These are phyloP conservation scores for Teratosphaeria viscida DNA, from an alignment of 2,329 filamentous ascomycete genomes.

Conservation along the genomic window DNA sequence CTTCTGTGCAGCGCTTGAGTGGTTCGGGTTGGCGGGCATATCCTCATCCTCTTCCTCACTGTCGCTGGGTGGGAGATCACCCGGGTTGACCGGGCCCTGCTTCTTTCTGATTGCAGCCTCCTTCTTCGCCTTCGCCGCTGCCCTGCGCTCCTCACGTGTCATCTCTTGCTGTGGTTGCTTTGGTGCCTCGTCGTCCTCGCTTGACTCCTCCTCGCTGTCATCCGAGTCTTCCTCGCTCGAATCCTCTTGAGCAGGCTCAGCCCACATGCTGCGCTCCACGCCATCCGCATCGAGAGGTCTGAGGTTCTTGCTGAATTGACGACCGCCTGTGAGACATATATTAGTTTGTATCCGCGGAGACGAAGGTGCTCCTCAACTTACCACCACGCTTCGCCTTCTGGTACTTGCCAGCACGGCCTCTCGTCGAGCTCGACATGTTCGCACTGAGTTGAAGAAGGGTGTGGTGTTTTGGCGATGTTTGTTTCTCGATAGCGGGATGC, in stretches of 20 bases:
- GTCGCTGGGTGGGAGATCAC: constrained; percentile 67
- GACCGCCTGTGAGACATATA: constrained; percentile 55
- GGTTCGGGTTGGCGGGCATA: constrained; percentile 86
- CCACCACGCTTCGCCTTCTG: constrained; percentile 88
- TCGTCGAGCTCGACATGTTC: constrained; percentile 36
- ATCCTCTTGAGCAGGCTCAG: constrained; percentile 37
- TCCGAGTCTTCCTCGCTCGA: constrained; percentile 39
- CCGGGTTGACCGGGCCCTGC: constrained; percentile 62
- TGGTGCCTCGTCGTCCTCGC: constrained; percentile 28
- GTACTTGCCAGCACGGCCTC: constrained; percentile 87
- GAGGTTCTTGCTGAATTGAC: constrained; percentile 88
- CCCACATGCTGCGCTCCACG: constrained; percentile 83
- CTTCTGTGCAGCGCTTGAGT: constrained; percentile 55
- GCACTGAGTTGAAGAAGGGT: neutral
- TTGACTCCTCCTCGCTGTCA: constrained; percentile 38
- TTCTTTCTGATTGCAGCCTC: constrained; percentile 73
- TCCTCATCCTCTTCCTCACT: constrained; percentile 51
- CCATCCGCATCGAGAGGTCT: constrained; percentile 82
- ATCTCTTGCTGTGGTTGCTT: constrained; percentile 39
- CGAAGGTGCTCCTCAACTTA: constrained; percentile 34
- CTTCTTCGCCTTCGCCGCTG: constrained; percentile 81
- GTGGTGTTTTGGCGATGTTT: neutral
- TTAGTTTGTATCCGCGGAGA: constrained; percentile 9
- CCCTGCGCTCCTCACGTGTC: constrained; percentile 79
- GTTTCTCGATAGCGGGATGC: neutral